Conservation (phyloP, 495 filamentous ascomycete genomes). For the Daldinia decipiens region DNA sequence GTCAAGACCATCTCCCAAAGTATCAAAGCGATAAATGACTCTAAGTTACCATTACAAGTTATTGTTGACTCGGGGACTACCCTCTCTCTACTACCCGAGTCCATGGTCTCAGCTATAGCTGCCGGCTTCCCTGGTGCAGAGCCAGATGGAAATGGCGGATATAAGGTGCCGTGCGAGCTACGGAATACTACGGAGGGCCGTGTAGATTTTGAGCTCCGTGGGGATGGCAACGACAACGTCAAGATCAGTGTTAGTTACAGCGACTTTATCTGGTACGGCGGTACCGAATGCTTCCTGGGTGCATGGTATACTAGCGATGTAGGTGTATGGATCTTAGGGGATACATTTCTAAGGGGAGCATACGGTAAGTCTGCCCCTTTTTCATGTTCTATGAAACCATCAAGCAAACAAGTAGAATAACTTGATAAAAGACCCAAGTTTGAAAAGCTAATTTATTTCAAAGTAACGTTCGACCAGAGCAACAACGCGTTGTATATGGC, state of each 20-base stretch:
- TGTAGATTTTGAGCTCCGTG: slow-evolving; percentile 68
- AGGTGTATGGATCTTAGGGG: slow-evolving; percentile 67
- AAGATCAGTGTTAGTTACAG: slow-evolving; percentile 68
- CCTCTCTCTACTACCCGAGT: slow-evolving; percentile 71
- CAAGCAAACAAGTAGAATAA: too few relatives aligned
- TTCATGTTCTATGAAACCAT: background rate
- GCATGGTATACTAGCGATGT: slow-evolving; percentile 53
- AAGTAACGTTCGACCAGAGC: slow-evolving; percentile 48
- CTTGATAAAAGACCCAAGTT: too few relatives aligned
- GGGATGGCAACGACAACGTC: slow-evolving; percentile 46
- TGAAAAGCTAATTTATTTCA: slow-evolving; percentile 4
- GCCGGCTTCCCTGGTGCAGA: slow-evolving; percentile 58
- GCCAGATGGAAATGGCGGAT: slow-evolving; percentile 62
- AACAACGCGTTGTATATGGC: slow-evolving; percentile 49
- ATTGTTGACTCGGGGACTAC: slow-evolving; percentile 77
- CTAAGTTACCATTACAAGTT: slow-evolving; percentile 61
- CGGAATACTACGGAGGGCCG: slow-evolving; percentile 59
- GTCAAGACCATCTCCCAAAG: slow-evolving; percentile 8
- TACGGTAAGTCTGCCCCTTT: slow-evolving; percentile 55
- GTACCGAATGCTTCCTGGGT: slow-evolving; percentile 58
- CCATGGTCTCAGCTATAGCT: slow-evolving; percentile 65
- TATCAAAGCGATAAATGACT: slow-evolving; percentile 28
- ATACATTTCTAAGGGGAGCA: slow-evolving; percentile 78
- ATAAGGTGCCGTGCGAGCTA: slow-evolving; percentile 69
- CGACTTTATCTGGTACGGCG: slow-evolving; percentile 71